Evolutionary conservation across 805 yeast species (phyloP).

Genomic region (Yarrowia sp.): DNA sequence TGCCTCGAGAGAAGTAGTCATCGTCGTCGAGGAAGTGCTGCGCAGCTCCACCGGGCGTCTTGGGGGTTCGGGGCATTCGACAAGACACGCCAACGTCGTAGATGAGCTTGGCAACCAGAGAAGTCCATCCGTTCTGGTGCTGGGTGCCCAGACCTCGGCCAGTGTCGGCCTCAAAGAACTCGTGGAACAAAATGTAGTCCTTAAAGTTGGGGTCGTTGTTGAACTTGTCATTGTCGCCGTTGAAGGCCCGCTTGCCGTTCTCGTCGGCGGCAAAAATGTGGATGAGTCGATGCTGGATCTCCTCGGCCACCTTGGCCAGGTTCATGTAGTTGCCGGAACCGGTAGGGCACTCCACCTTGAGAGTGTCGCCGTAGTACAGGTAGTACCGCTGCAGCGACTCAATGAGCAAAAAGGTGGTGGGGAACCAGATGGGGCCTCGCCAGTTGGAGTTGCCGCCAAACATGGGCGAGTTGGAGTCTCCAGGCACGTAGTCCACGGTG

Average conservation of each 20-base stretch:
- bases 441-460: conserved; percentile 97
- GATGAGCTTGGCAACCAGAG: conserved; percentile 88
- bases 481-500: conserved; percentile 77
- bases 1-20: conserved; percentile 43
- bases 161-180: conserved; percentile 91
- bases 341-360: conserved; percentile 86
- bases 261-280: conserved; percentile 73
- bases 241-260: conserved; percentile 74
- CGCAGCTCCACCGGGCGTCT: conserved; percentile 49
- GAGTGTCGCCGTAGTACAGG: conserved; percentile 83
- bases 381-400: conserved; percentile 88
- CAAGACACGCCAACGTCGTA: conserved; percentile 81
- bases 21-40: conserved; percentile 51
- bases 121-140: conserved; percentile 97
- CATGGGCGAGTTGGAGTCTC: conserved; percentile 90
- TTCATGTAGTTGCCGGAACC: conserved; percentile 79
- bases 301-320: conserved; percentile 89
- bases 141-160: conserved; percentile 94
- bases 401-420: conserved; percentile 82
- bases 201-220: conserved; percentile 74
- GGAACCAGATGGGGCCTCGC: conserved; percentile 99
- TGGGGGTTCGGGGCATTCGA: conserved; percentile 50
- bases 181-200: conserved; percentile 80
- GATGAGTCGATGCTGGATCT: conserved; percentile 83
- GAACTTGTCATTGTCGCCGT: conserved; percentile 57